These are phyloP conservation scores for Stagonosporopsis rhizophila DNA, from an alignment of 2,329 filamentous ascomycete genomes.

Conservation along the genomic window DNA sequence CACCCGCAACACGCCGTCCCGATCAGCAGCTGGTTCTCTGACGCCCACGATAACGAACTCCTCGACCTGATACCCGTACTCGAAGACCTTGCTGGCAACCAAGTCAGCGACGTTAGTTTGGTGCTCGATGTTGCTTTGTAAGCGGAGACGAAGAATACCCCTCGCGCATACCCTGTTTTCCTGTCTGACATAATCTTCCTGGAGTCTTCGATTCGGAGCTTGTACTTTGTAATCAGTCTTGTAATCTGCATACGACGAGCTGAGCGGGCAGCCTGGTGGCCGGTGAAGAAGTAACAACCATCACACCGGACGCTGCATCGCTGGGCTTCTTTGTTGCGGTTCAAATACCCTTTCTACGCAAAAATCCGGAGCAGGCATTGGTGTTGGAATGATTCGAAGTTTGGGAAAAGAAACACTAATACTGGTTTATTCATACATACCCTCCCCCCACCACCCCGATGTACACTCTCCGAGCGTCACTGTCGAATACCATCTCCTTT, in stretches of 20 bases:
- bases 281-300: background rate
- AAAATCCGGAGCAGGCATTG: constrained; percentile 19
- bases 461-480: constrained; percentile 19
- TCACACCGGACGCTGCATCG: background rate
- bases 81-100: constrained; percentile 87
- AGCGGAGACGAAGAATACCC: constrained; percentile 39
- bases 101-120: constrained; percentile 94
- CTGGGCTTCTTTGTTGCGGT: constrained; percentile 6
- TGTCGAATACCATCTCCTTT: constrained; percentile 42
- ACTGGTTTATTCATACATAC: constrained; percentile 37
- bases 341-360: constrained; percentile 21
- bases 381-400: constrained; percentile 22
- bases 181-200: constrained; percentile 28
- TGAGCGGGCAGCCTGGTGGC: constrained; percentile 3
- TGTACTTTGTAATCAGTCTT: constrained; percentile 50
- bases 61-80: constrained; percentile 97
- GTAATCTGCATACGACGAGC: constrained; percentile 44
- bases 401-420: constrained; percentile 39
- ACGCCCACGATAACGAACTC: constrained; percentile 98
- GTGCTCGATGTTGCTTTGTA: constrained; percentile 87
- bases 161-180: constrained; percentile 35
- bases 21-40: constrained; percentile 99
- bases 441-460: constrained; percentile 27
- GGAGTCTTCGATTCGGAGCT: constrained; percentile 33
- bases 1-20: constrained; percentile 98